A percentile compares a stretch with the other conserved stretches of the same genome.
phyloP scores from a whole-genome alignment of 768 basidiomycete genomes.

The Boletus subparvulus region DNA sequence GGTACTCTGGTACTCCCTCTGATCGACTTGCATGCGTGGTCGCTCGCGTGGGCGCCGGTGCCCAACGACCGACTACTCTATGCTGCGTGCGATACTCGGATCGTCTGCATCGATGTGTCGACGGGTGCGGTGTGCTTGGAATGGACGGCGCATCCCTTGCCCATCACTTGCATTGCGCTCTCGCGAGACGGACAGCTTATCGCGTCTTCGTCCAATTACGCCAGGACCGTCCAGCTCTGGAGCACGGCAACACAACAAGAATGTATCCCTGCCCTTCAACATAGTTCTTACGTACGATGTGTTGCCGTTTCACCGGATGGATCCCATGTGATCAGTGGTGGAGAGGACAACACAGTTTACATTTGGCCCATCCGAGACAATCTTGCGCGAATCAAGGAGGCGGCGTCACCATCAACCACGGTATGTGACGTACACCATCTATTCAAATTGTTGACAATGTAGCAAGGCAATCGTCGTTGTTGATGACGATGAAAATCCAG shows the following conservation, averaged over 20 bases:
- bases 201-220: constrained; percentile 8
- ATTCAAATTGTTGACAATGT: background rate
- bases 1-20: background rate
- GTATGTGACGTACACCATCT: background rate
- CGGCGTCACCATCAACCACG: background rate
- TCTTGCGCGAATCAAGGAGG: background rate
- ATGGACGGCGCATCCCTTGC: constrained; percentile 7
- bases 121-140: background rate
- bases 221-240: constrained; percentile 17
- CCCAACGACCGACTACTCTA: background rate
- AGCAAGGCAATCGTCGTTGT: background rate
- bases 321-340: constrained; percentile 1
- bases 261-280: background rate
- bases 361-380: constrained; percentile 1
- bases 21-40: background rate
- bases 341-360: background rate
- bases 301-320: constrained; percentile 2
- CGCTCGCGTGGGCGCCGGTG: constrained; percentile 1
- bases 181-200: constrained; percentile 11
- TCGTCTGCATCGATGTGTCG: constrained; percentile 1
- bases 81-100: background rate
- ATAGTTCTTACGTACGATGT: background rate
- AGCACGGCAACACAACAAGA: background rate
- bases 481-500: background rate
- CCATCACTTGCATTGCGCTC: constrained; percentile 8